Percentiles rank a stretch among this genome's conserved stretches.
Evolutionary conservation across 2,329 filamentous ascomycete species (phyloP).

Genomic region (Fusarium sp.): DNA sequence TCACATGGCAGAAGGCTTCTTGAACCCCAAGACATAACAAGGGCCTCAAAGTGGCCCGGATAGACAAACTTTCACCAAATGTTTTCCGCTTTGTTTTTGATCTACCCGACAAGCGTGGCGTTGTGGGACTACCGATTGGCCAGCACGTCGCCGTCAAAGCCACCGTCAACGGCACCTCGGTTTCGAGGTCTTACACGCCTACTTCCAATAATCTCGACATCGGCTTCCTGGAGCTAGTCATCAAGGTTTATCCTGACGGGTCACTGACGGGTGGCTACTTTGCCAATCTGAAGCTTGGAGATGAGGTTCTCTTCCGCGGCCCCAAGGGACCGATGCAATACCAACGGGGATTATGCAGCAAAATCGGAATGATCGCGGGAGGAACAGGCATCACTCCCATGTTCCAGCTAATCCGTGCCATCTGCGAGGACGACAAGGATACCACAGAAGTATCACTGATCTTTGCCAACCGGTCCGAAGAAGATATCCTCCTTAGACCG

Average conservation of each 20-base stretch:
- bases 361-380: constrained; percentile 68
- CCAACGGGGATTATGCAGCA: constrained; percentile 53
- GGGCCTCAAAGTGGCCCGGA: constrained; percentile 57
- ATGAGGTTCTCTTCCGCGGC: constrained; percentile 64
- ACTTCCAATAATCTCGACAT: constrained; percentile 62
- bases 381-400: constrained; percentile 52
- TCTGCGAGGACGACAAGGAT: constrained; percentile 71
- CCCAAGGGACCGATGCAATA: constrained; percentile 71
- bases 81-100: constrained; percentile 61
- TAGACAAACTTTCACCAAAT: constrained; percentile 55
- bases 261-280: constrained; percentile 63
- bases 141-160: constrained; percentile 68
- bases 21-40: constrained; percentile 63
- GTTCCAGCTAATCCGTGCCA: constrained; percentile 70
- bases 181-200: constrained; percentile 67
- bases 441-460: constrained; percentile 67
- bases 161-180: constrained; percentile 56
- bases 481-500: constrained; percentile 68
- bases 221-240: constrained; percentile 62
- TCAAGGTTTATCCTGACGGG: constrained; percentile 65
- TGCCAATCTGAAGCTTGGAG: constrained; percentile 58
- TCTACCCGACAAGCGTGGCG: constrained; percentile 56
- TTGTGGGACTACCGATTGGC: constrained; percentile 67
- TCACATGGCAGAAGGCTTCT: constrained; percentile 54
- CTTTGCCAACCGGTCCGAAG: constrained; percentile 69